Evolutionary conservation across 2,329 filamentous ascomycete genomes (phyloP).

Genomic region (Pseudogymnoascus sp.): DNA sequence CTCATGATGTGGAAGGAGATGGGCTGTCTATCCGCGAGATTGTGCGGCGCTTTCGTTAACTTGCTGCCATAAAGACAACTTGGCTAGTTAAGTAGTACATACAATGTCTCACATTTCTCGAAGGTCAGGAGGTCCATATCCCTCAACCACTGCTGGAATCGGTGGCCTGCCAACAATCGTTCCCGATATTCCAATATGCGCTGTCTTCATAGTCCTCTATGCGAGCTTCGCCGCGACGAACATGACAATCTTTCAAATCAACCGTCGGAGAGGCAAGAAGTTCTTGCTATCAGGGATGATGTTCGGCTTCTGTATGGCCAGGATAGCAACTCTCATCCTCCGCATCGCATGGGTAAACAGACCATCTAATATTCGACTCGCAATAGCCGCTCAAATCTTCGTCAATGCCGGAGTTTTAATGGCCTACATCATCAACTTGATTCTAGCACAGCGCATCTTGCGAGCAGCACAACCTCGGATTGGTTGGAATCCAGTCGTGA

Average conservation of each 20-base stretch:
- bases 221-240: conserved; percentile 42
- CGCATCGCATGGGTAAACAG: conserved; percentile 53
- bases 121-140: conserved; percentile 16
- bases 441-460: conserved; percentile 57
- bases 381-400: conserved; percentile 14
- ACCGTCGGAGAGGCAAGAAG: conserved; percentile 43
- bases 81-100: background rate
- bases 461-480: conserved; percentile 61
- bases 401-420: conserved; percentile 45
- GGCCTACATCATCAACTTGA: conserved; percentile 67
- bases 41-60: background rate
- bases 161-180: conserved; percentile 49
- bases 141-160: conserved; percentile 37
- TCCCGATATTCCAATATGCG: conserved; percentile 56
- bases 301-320: conserved; percentile 50
- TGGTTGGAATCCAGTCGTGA: conserved; percentile 56
- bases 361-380: conserved; percentile 12
- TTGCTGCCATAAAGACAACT: background rate
- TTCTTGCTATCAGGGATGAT: conserved; percentile 50
- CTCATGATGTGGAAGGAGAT: background rate
- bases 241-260: conserved; percentile 48
- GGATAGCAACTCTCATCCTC: conserved; percentile 39
- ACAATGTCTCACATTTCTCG: background rate
- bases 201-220: conserved; percentile 55
- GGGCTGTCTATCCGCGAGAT: background rate